Percentiles rank a stretch among this genome's conserved stretches.
phyloP scores from a whole-genome alignment of 371 early-diverging fungal genomes.

The Apophysomyces ossiformis region DNA sequence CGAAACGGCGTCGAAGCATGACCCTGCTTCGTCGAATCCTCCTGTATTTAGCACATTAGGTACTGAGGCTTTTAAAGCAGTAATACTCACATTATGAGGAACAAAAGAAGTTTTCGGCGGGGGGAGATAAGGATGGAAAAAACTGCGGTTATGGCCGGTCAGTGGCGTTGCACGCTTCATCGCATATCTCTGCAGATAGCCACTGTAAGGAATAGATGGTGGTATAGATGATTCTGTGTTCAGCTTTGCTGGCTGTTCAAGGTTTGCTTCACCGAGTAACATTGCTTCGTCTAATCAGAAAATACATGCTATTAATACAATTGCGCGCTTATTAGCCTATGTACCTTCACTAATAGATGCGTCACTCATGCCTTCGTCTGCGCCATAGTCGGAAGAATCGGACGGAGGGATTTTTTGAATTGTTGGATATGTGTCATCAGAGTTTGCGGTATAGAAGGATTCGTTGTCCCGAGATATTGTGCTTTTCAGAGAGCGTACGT shows the following conservation, averaged over 20 bases:
- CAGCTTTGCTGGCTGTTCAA: not conserved
- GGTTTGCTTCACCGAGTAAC: not conserved
- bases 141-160: conserved; percentile 23
- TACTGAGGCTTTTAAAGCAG: not conserved
- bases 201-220: conserved; percentile 74
- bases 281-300: not conserved
- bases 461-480: conserved; percentile 36
- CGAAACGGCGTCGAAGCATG: not conserved
- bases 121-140: conserved; percentile 58
- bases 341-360: conserved; percentile 24
- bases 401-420: conserved; percentile 4
- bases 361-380: conserved; percentile 23
- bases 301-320: not conserved
- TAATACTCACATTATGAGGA: conserved; percentile 35
- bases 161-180: conserved; percentile 41
- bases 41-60: not conserved
- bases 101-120: conserved; percentile 51
- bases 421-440: conserved; percentile 18
- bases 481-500: conserved; percentile 29
- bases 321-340: not conserved
- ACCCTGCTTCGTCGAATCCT: not conserved
- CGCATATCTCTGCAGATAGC: conserved; percentile 63
- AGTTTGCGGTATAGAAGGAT: conserved; percentile 46
- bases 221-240: conserved; percentile 37
- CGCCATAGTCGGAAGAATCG: conserved; percentile 18